Conservation (phyloP, 768 basidiomycete genomes). For the Leccinellum luteum region DNA sequence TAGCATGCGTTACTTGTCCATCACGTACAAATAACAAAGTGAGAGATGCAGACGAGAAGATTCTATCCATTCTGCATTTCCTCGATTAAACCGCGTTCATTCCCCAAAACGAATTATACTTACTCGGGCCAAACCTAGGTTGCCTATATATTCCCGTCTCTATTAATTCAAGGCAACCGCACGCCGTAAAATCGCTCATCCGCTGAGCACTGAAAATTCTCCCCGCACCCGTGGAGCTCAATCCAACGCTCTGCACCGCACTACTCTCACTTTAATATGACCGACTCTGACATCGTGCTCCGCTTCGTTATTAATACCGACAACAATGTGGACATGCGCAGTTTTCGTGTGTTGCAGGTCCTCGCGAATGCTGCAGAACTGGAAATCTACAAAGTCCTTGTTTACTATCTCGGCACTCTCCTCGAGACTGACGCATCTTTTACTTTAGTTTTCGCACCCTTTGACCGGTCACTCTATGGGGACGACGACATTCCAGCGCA, state of each 20-base stretch:
- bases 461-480: slow-evolving; percentile 40
- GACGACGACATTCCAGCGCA: slow-evolving; percentile 48
- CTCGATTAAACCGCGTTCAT: slow-evolving; percentile 15
- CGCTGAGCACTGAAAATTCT: neutral
- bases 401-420: neutral
- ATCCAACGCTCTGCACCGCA: neutral
- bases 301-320: slow-evolving; percentile 35
- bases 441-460: slow-evolving; percentile 44
- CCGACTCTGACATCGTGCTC: slow-evolving; percentile 37
- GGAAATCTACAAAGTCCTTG: slow-evolving; percentile 44
- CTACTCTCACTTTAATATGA: slow-evolving; percentile 21
- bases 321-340: slow-evolving; percentile 38
- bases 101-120: slow-evolving; percentile 16
- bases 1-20: slow-evolving; percentile 13
- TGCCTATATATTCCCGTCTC: slow-evolving; percentile 15
- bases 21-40: slow-evolving; percentile 28
- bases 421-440: neutral
- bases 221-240: neutral
- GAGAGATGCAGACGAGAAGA: neutral
- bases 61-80: slow-evolving; percentile 13
- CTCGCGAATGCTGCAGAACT: slow-evolving; percentile 28
- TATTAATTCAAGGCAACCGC: slow-evolving; percentile 1
- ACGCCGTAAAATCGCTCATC: slow-evolving; percentile 5
- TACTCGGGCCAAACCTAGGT: slow-evolving; percentile 22
- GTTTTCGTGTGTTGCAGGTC: slow-evolving; percentile 40